Base-by-base conservation (phyloP, 176 grass and related monocot genomes). In the Zea luxurians region DNA sequence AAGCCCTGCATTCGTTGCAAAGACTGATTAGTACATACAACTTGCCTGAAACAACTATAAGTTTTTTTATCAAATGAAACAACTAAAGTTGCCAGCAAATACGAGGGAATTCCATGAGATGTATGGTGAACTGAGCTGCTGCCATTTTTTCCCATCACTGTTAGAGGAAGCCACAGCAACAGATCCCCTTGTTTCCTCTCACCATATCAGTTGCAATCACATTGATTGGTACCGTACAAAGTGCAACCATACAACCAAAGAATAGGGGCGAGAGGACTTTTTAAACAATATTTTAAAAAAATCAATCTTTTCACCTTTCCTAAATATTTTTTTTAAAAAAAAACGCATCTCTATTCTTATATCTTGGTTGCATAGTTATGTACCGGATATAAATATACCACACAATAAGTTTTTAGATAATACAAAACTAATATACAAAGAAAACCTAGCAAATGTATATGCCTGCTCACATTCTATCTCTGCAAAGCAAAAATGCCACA, bases 351-450 rank as follows among this genome's bases (percentile, higher is more conserved):
- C 27, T 27, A 27, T 27, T 27, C 27, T 27, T 27, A 27, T 27
- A 27, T 27, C 27, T 27, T 27, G 11, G 76, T 85, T 85, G 82
- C 78, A 89, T 21, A 61, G 85, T 73, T 49, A 62, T 52, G 54
- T 45, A 73, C 49, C 68, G 36, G 36, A 78, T 82, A 72, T 89
- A 59, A 85, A 82, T 74, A 85, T 82, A 44, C 68, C 66, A 67
- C 52, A 21, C 61, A 73, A 73, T 50, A 60, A 85, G 63, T 38
- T 85, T 68, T 77, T 44, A 42, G 70, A 74, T 65, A 58, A 81
- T 64, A 84, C 2, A 37, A n/a, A 53, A 61, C 70, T 84, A 89
- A 85, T 89, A 73, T 85, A 89, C 87, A 89, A 62, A 61, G 37
- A 67, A 81, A 68, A 73, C 34, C 67, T 82, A 67, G 50, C 68